Base-by-base conservation (phyloP, 345 rosid genomes). In the Angophora floribunda region DNA sequence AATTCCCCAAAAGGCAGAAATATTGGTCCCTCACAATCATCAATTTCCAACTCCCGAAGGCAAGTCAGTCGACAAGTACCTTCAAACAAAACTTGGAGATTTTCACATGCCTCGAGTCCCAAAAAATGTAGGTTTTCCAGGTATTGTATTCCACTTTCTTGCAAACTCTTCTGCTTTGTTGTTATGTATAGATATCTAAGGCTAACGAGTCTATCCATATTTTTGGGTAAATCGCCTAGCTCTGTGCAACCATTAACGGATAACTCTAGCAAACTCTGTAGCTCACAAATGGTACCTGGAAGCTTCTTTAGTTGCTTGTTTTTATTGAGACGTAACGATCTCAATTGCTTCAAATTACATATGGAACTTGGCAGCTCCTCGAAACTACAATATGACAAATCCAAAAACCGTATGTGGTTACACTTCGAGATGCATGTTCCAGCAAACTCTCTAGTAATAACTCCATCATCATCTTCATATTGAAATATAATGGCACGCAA, bases 351-450 rank as follows among this genome's bases (percentile, higher is more conserved):
- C 19, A n/a, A n/a, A n/a, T 63, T 63, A 14, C 10, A n/a, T 63
- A 32, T n/a, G 75, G 75, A 63, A 8, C 19, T 63, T n/a, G 75
- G 75, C 0, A 63, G 19, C 32, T 63, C 75, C 5, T 63, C 41
- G n/a, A 63, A 63, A n/a, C 32, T 14, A n/a, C 75, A 15, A 1
- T 63, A 6, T 63, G 41, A 63, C 0, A 63, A 63, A 13, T 63
- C 41, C 0, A 14, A 0, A 63, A n/a, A 6, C 0, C 9, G 2
- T n/a, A 63, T n/a, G 17, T n/a, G 36, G 75, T 13, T 63, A n/a
- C 41, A 63, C 41, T 63, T n/a, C 36, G 19, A 63, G 41, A 63
- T 63, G 75, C 75, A 63, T n/a, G 17, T 63, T n/a, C 36, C 13
- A n/a, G 19, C 41, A n/a, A 63, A 63, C 17, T 13, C 36, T 63